Conservation (phyloP, 805 yeast genomes). For the Dipodascus geniculatus region DNA sequence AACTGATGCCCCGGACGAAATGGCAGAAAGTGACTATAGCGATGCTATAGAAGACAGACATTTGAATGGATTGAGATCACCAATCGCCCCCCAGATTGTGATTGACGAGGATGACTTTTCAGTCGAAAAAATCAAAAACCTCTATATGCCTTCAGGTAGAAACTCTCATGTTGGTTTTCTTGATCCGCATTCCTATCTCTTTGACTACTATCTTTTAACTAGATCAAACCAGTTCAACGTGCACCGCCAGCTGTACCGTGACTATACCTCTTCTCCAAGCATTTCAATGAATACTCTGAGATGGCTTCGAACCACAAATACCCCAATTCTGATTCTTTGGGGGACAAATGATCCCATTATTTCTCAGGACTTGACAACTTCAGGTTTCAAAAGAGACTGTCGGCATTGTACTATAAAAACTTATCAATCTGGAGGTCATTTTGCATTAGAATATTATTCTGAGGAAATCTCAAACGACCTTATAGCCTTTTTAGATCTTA, state of each 20-base stretch:
- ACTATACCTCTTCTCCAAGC: slow-evolving; percentile 27
- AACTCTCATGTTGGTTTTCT: slow-evolving; percentile 10
- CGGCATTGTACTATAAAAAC: slow-evolving; percentile 11
- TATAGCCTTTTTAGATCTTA: slow-evolving; percentile 11
- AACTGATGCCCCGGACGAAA: too few relatives aligned
- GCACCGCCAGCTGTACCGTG: slow-evolving; percentile 28
- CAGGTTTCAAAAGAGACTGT: slow-evolving; percentile 24
- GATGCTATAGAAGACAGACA: neutral
- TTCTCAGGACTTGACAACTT: slow-evolving; percentile 28
- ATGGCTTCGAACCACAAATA: slow-evolving; percentile 21
- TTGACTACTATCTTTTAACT: slow-evolving; percentile 24
- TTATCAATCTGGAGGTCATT: slow-evolving; percentile 30
- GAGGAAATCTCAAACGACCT: slow-evolving; percentile 25
- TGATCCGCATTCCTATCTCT: slow-evolving; percentile 25
- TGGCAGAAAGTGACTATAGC: too few relatives aligned
- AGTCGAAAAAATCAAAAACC: neutral
- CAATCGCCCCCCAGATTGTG: neutral
- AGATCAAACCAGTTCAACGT: slow-evolving; percentile 20
- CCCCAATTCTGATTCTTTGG: slow-evolving; percentile 32
- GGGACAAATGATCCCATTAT: slow-evolving; percentile 32
- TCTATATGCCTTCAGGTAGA: neutral
- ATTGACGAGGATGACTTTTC: neutral
- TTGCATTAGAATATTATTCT: slow-evolving; percentile 26
- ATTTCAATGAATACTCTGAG: slow-evolving; percentile 30
- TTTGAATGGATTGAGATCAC: neutral